Evolutionary conservation across 768 basidiomycete species (phyloP).

Genomic region (Macrolepiota fuliginosa): DNA sequence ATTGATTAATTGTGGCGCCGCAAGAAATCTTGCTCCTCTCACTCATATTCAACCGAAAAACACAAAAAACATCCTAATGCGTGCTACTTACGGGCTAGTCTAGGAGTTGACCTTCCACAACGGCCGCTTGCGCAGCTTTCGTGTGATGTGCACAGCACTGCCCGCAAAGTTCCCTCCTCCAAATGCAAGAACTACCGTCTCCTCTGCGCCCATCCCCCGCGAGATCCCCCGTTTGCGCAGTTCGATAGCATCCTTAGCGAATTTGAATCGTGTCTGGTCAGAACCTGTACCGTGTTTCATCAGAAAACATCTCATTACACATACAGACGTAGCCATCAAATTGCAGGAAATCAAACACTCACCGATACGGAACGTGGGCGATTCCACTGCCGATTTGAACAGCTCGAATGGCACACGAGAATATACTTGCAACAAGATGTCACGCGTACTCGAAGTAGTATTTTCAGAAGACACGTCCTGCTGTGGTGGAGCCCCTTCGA

Average conservation of each 20-base stretch:
- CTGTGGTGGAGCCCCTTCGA: constrained; percentile 47
- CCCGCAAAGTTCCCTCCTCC: constrained; percentile 65
- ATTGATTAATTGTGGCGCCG: constrained; percentile 12
- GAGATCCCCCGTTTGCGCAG: constrained; percentile 76
- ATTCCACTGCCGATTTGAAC: constrained; percentile 81
- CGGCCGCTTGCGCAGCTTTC: constrained; percentile 82
- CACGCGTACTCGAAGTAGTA: constrained; percentile 49
- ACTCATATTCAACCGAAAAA: constrained; percentile 1
- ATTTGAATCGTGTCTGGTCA: constrained; percentile 86
- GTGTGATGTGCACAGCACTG: constrained; percentile 83
- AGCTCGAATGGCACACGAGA: constrained; percentile 83
- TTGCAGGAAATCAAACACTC: constrained; percentile 16
- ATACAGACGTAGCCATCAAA: constrained; percentile 1
- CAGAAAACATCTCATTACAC: background rate
- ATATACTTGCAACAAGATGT: constrained; percentile 71
- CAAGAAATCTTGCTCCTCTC: background rate
- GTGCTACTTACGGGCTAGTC: constrained; percentile 23
- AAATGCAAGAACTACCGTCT: constrained; percentile 91
- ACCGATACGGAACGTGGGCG: constrained; percentile 80
- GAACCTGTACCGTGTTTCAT: constrained; percentile 45
- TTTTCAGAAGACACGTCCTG: constrained; percentile 35
- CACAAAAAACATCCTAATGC: constrained; percentile 11
- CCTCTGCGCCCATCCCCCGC: constrained; percentile 70
- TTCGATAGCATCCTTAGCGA: constrained; percentile 88
- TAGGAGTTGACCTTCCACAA: constrained; percentile 82